Evolutionary conservation across 2,329 filamentous ascomycete genomes (phyloP).

Genomic region (Leptographium galeiforme): DNA sequence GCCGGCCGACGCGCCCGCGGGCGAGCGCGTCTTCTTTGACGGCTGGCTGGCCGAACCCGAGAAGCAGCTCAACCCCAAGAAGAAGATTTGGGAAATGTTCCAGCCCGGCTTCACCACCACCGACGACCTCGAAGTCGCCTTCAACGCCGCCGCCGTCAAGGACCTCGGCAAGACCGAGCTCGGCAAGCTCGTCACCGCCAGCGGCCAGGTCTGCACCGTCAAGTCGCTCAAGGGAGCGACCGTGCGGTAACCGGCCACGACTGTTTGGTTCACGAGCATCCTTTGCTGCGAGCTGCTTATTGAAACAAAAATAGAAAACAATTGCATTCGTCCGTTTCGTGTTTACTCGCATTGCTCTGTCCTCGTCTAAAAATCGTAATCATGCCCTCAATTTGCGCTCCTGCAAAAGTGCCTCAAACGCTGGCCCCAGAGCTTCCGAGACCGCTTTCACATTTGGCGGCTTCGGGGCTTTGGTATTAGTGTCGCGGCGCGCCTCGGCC

Average conservation of each 20-base stretch:
- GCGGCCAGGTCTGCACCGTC: conserved; percentile 71
- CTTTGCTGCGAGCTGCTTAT: too few relatives aligned
- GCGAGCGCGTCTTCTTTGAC: conserved; percentile 84
- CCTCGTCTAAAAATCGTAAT: too few relatives aligned
- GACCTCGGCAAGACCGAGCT: conserved; percentile 58
- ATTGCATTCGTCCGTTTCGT: background rate
- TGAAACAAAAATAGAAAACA: background rate
- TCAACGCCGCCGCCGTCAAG: conserved; percentile 67
- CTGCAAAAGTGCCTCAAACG: background rate
- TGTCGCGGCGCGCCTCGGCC: too few relatives aligned
- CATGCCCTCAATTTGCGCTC: background rate
- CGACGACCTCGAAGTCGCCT: conserved; percentile 65
- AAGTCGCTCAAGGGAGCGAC: conserved; percentile 65
- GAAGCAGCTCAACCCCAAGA: conserved; percentile 92
- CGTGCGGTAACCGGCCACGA: conserved; percentile 50
- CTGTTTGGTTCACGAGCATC: too few relatives aligned
- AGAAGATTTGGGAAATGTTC: conserved; percentile 97
- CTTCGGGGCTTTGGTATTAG: background rate
- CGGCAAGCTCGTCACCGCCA: conserved; percentile 60
- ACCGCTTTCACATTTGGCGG: conserved; percentile 2
- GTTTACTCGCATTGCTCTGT: too few relatives aligned
- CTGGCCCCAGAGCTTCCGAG: background rate
- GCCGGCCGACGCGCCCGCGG: conserved; percentile 64
- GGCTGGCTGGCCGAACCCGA: conserved; percentile 91
- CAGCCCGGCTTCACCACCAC: conserved; percentile 94